These are phyloP conservation scores for Ophiostoma sp. DNA, from an alignment of 2,329 filamentous ascomycete genomes.

Conservation along the genomic window DNA sequence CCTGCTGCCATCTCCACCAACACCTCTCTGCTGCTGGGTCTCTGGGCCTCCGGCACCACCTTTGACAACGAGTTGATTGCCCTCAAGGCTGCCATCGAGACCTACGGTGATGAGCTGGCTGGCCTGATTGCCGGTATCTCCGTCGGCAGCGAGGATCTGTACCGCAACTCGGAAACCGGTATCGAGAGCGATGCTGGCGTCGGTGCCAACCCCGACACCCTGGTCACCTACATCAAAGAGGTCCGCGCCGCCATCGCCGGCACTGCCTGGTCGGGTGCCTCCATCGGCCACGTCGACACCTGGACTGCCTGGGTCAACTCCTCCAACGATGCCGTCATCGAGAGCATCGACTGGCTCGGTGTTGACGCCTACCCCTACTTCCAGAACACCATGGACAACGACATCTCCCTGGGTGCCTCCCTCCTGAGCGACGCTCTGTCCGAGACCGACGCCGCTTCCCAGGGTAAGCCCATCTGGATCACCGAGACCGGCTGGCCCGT, in stretches of 20 bases:
- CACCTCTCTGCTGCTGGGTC: constrained; percentile 71
- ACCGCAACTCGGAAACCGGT: constrained; percentile 69
- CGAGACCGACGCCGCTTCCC: constrained; percentile 52
- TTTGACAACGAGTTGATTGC: constrained; percentile 72
- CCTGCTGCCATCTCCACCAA: constrained; percentile 76
- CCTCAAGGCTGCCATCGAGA: constrained; percentile 60
- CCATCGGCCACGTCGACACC: constrained; percentile 81
- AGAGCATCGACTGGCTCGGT: constrained; percentile 70
- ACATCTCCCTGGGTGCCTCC: constrained; percentile 55
- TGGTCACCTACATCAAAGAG: constrained; percentile 66
- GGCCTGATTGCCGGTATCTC: constrained; percentile 73
- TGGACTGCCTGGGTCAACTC: constrained; percentile 75
- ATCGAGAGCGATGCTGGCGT: constrained; percentile 54
- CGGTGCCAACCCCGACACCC: constrained; percentile 56
- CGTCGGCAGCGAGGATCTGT: constrained; percentile 80
- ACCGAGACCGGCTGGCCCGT: constrained; percentile 88
- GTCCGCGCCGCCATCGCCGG: constrained; percentile 59
- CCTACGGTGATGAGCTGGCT: constrained; percentile 63
- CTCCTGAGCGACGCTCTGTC: constrained; percentile 65
- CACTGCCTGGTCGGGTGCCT: constrained; percentile 52
- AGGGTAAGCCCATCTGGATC: constrained; percentile 72
- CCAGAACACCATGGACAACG: constrained; percentile 63
- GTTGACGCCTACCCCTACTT: constrained; percentile 85
- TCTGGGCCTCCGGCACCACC: constrained; percentile 70
- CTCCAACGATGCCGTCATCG: constrained; percentile 65